Base-by-base conservation (phyloP, 2,329 filamentous ascomycete species). In the Albifimbria verrucaria region DNA sequence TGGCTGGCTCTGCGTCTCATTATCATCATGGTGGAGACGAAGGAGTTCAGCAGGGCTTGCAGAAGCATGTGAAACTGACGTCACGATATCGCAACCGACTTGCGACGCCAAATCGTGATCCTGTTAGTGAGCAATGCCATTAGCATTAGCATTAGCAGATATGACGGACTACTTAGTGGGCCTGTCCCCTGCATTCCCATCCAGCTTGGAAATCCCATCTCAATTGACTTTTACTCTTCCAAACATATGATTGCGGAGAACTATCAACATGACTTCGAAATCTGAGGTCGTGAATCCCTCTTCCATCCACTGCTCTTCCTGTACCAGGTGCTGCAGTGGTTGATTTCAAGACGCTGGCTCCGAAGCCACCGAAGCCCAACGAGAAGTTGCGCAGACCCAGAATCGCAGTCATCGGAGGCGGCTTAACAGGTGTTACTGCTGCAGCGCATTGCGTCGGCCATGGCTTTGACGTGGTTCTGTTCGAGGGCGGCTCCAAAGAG, bases 361-460 rank as follows among this genome's bases (percentile, higher is more conserved):
- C 90, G 0, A 77, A 72, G 5, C 85, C 90, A 4, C 90, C 89
- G 0, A 76, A 79, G 2, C 81, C 85, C 0, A 74, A 78, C 55
- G 69, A 75, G 0, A 73, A 76, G 7, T 72, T 89, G n/a, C 72
- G 73, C 12, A 75, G 86, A 24, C 87, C 89, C 15, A 85, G 80
- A 54, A 77, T 90, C 52, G 87, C 87, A 2, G 75, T 90, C 26
- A 85, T 90, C 58, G 87, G 87, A 2, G 84, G 86, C 24, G 87
- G 87, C 2, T 77, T 95, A 51, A 94, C 81, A 0, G 81, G 90
- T 4, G 85, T 94, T 2, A 90, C 89, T 1, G 84, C 89, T 7
- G 91, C 91, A 0, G 85, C 89, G 1, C 90, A 95, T 67, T 92
- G 89, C 64, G 83, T 92, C 32, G 90, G 90, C 2, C 89, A 94